Evolutionary conservation across 129 eudicot species (phyloP).

Genomic region (carrot (Daucus carota)): DNA sequence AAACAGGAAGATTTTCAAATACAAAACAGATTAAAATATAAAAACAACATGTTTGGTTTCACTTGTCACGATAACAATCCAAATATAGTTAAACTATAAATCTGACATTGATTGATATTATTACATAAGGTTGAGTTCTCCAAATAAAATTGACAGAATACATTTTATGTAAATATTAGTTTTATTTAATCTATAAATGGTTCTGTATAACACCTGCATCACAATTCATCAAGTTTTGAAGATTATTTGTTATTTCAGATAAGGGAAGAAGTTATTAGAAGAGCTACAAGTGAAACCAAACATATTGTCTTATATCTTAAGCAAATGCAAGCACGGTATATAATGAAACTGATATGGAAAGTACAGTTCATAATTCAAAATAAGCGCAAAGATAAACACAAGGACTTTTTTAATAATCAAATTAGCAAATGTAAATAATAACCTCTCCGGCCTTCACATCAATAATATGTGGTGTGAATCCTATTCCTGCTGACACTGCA

Average conservation of each 20-base stretch:
- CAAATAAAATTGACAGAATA: neutral
- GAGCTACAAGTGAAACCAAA: no score
- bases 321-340: neutral
- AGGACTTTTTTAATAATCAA: neutral
- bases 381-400: neutral
- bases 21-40: neutral
- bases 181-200: neutral
- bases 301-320: no score
- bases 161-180: neutral
- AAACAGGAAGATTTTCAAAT: neutral
- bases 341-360: neutral
- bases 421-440: neutral
- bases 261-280: neutral
- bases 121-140: no score
- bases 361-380: neutral
- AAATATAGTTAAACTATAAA: neutral
- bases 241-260: neutral
- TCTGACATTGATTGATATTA: no score
- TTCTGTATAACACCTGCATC: neutral
- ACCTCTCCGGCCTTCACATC: constrained; percentile 88
- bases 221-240: neutral
- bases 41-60: neutral
- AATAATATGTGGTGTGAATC: constrained; percentile 79
- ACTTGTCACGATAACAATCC: neutral
- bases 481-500: constrained; percentile 76